Evolutionary conservation across 495 filamentous ascomycete species (phyloP).

Genomic region (Xylaria grammica): DNA sequence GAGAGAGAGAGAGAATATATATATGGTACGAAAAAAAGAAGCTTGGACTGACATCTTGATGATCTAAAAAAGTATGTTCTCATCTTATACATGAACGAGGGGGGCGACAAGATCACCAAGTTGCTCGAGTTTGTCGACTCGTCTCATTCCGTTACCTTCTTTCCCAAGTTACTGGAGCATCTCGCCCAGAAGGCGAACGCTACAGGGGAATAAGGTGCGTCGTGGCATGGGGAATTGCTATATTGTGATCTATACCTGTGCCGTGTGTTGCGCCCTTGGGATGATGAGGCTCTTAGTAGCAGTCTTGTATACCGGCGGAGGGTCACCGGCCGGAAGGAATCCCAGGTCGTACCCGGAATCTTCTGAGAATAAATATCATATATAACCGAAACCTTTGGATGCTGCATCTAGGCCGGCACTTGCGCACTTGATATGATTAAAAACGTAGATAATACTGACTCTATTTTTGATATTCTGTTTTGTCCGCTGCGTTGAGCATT

Average conservation of each 20-base stretch:
- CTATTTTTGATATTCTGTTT: conserved; percentile 13
- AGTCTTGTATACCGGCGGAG: too few relatives aligned
- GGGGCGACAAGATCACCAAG: conserved; percentile 36
- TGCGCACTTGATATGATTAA: not conserved
- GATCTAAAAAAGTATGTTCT: conserved; percentile 22
- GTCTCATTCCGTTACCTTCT: conserved; percentile 7
- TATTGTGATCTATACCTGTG: too few relatives aligned
- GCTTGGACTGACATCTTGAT: not conserved
- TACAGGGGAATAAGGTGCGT: not conserved
- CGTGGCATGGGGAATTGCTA: too few relatives aligned
- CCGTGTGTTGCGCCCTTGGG: too few relatives aligned
- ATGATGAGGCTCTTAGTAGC: too few relatives aligned
- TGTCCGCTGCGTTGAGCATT: conserved; percentile 16
- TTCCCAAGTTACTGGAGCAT: conserved; percentile 24
- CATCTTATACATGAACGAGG: conserved; percentile 35
- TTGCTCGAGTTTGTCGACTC: conserved; percentile 43
- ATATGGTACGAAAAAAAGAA: not conserved
- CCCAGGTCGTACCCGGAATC: too few relatives aligned
- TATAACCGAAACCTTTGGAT: not conserved
- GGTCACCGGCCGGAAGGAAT: too few relatives aligned
- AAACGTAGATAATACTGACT: not conserved
- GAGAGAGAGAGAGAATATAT: not conserved
- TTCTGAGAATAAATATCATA: too few relatives aligned
- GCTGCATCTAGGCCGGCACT: not conserved
- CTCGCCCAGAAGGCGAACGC: not conserved